These are phyloP conservation scores for Capsicum chinense DNA, from an alignment of 257 asterid genomes.

Conservation along the genomic window DNA sequence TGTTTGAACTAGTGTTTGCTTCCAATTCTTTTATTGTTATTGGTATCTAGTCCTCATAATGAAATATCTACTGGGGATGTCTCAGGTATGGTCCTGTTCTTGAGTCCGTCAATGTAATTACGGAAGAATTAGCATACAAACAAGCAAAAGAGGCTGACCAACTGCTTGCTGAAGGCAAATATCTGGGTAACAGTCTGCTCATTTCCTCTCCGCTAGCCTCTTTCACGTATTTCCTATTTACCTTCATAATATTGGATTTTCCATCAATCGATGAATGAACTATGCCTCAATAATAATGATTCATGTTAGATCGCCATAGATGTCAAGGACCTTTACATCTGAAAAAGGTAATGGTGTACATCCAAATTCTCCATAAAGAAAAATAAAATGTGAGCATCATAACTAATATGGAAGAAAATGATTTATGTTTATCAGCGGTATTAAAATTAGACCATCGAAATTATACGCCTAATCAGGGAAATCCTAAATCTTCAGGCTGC, in stretches of 20 bases:
- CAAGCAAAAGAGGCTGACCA: conserved; percentile 86
- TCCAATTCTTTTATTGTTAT: neutral
- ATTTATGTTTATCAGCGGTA: neutral
- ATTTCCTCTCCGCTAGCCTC: neutral
- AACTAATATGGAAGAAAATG: neutral
- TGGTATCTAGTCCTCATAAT: conserved; percentile 22
- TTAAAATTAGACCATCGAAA: conserved; percentile 14
- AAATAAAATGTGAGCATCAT: neutral
- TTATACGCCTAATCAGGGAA: neutral
- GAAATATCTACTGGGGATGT: neutral
- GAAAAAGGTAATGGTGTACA: no score
- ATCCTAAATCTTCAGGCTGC: neutral
- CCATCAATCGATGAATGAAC: conserved; percentile 4
- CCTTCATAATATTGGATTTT: conserved; percentile 6
- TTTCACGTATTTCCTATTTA: neutral
- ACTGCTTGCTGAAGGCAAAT: conserved; percentile 65
- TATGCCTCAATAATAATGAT: neutral
- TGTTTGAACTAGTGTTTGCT: conserved; percentile 29
- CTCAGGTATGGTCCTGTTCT: conserved; percentile 84
- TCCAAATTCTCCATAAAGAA: neutral
- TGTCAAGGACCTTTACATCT: neutral
- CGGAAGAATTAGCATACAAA: conserved; percentile 88
- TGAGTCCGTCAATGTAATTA: conserved; percentile 79
- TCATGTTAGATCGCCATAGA: neutral
- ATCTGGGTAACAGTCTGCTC: conserved; percentile 55